These are phyloP conservation scores for Ceratocystis cacaofunesta DNA, from an alignment of 2,329 filamentous ascomycete species.

Conservation along the genomic window DNA sequence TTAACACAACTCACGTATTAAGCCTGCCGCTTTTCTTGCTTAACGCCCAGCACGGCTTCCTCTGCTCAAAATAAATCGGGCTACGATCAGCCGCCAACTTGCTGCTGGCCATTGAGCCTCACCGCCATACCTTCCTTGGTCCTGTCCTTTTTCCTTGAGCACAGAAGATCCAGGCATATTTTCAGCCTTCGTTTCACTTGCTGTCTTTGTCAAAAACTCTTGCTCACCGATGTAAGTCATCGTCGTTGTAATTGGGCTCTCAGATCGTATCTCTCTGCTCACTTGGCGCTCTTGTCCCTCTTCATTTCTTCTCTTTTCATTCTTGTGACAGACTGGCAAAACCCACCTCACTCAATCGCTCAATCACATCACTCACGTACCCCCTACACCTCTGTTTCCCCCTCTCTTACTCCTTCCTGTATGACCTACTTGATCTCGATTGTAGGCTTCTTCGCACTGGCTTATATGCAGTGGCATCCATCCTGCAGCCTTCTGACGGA, in stretches of 20 bases:
- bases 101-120: not conserved
- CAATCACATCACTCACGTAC: not conserved
- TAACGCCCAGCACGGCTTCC: not conserved
- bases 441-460: not conserved
- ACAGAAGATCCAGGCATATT: not conserved
- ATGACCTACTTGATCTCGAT: conserved; percentile 1
- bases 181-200: not conserved
- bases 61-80: not conserved
- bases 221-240: not conserved
- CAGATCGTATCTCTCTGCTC: not conserved
- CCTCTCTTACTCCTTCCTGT: not conserved
- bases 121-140: not conserved
- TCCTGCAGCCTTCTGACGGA: not conserved
- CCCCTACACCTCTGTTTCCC: not conserved
- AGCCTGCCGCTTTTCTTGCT: not conserved
- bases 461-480: not conserved
- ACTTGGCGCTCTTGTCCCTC: not conserved
- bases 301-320: not conserved
- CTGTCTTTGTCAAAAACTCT: not conserved
- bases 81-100: not conserved
- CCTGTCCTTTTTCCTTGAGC: not conserved
- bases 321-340: not conserved
- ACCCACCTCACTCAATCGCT: not conserved
- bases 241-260: not conserved
- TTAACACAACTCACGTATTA: not conserved